Percentiles rank a stretch among this genome's conserved stretches.
phyloP scores from a whole-genome alignment of 2,329 filamentous ascomycete genomes.

The Rhynchosporium graminicola region DNA sequence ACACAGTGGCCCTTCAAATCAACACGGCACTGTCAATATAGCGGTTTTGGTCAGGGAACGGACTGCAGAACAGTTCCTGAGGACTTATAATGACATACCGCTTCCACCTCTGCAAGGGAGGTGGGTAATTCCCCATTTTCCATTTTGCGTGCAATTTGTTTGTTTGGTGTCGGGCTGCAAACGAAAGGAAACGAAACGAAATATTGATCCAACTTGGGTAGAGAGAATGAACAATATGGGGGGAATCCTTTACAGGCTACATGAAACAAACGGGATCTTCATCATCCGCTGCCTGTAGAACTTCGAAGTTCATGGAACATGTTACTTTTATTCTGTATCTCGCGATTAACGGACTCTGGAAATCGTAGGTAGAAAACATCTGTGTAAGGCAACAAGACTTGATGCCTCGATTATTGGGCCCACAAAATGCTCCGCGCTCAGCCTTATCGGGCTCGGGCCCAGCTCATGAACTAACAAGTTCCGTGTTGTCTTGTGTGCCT shows the following conservation, averaged over 20 bases:
- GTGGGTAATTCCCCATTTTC: conserved; percentile 31
- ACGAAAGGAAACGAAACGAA: conserved; percentile 14
- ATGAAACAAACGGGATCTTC: neutral
- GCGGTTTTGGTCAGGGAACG: neutral
- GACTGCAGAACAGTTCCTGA: neutral
- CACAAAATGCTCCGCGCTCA: neutral
- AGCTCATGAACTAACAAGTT: neutral
- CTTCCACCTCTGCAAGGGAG: conserved; percentile 39
- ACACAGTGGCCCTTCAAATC: neutral
- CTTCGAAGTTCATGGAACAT: neutral
- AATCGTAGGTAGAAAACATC: neutral
- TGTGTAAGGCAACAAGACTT: neutral
- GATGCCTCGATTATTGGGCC: neutral
- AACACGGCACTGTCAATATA: neutral
- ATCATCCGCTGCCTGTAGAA: conserved; percentile 3
- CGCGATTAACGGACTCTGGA: neutral
- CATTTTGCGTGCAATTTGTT: conserved; percentile 20
- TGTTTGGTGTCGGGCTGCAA: conserved; percentile 16
- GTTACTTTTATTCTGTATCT: neutral
- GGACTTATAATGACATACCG: conserved; percentile 29
- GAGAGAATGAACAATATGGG: neutral
- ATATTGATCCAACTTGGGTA: neutral
- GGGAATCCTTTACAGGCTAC: conserved; percentile 10
- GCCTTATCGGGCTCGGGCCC: neutral
- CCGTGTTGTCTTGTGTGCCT: conserved; percentile 6